Base-by-base conservation (phyloP, 257 asterid species). In the Gardenia jasminoides region DNA sequence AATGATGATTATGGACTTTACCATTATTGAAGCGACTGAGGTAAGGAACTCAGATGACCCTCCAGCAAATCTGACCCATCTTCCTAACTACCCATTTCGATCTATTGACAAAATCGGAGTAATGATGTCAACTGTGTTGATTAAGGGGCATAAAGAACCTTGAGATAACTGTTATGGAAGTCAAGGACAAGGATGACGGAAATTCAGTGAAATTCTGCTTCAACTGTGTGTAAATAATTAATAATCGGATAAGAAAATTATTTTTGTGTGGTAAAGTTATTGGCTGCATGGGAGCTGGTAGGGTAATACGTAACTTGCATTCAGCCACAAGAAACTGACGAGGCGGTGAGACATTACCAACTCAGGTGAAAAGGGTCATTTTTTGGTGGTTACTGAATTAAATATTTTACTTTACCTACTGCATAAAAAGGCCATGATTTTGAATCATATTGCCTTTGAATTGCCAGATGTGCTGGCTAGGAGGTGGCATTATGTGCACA, bases 21-120 rank as follows among this genome's bases (percentile, higher is more conserved):
- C 30, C 30, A 59, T 46, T 20, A 15, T 67, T 52, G 67, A 79
- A 71, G 73, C 31, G 72, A 46, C 43, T 72, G 78, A 79, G 44
- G 52, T 79, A 79, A 79, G 41, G 62, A 30, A 17, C 56, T 17
- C 22, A 67, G 70, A 61, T 70, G 33, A 72, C 39, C 46, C 61
- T 20, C 72, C 82, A 36, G 70, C 66, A 79, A 30, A 72, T 61
- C 78, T 28, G 70, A 79, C 58, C 77, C 67, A 3, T 2, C 72
- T 67, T 72, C 82, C 75, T 72, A 79, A 65, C 82, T 33, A 59
- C 50, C 52, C 47, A n/a, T 47, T 3, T 9, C 16, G 41, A 36
- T 36, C 41, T 26, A 26, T 75, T 61, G 71, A 61, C 71, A 61
- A 61, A 75, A 24, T n/a, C 59, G 46, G 7, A 16, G 31, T 19